Evolutionary conservation across 805 yeast species (phyloP), one percentile per base, ranked within the genome.

Genomic region (Kodamaea fukazawae): DNA sequence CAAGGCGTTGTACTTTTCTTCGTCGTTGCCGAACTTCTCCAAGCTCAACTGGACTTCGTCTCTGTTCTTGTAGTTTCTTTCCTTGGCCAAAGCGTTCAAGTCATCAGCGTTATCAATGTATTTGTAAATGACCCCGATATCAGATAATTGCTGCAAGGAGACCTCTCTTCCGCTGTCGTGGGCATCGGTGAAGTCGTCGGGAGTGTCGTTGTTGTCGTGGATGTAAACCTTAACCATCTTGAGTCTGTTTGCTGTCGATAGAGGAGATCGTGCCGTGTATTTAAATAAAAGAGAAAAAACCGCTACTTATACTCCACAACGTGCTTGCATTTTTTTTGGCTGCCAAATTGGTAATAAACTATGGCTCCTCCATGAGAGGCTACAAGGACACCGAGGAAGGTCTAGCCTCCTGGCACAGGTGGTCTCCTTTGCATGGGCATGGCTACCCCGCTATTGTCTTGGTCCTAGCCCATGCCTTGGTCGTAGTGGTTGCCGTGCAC

Each of bases 31-130:
- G 55, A 88, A 79, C 0, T 84, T 70, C 3, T 63, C 74, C 20
- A 78, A 73, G 20, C 79, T 75, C 38, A 90, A 72, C 31, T 65
- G 66, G 18, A 91, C 78, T 32, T 67, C 70, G 60, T 91, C 99
- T 45, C 95, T 68, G 64, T 89, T 89, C 59, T 78, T 82, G 68
- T 93, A 91, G 20, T 73, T 57, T 44, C 97, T 75, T 48, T 84
- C 74, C 7, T 48, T 42, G 8, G 97, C 96, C 16, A 93, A 53
- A 10, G 51, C 57, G 51, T 89, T 75, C 30, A 91, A 88, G 29
- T 73, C 73, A 2, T 75, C 76, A 2, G 64, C 68, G 23, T 67
- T 60, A 14, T 70, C 69, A 26, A 80, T 65, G 35, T 76, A 63
- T 49, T 63, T 70, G 60, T 86, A 84, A 17, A 81, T 57, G 3